A percentile compares a stretch with the other conserved stretches of the same genome.
phyloP scores from a whole-genome alignment of 257 asterid species.

The Ophiorrhiza pumila region DNA sequence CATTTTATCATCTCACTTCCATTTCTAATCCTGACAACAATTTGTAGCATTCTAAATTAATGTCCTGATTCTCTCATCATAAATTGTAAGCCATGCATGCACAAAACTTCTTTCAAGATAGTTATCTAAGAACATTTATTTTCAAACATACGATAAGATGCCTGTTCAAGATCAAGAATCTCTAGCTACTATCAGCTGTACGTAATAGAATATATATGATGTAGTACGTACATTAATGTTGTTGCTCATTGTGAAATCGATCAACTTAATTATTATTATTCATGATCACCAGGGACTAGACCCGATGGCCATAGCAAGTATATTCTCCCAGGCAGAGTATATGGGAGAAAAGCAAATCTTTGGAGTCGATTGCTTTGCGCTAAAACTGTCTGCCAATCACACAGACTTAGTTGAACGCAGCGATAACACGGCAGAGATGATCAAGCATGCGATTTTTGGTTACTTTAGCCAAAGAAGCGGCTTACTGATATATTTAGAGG shows the following conservation, averaged over 20 bases:
- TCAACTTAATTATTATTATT: not conserved
- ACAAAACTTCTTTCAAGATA: too few relatives aligned
- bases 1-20: not conserved
- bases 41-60: too few relatives aligned
- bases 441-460: conserved; percentile 65
- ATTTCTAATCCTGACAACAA: not conserved
- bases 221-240: too few relatives aligned
- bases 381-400: conserved; percentile 57
- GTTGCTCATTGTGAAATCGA: not conserved
- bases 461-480: conserved; percentile 84
- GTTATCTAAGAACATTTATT: too few relatives aligned
- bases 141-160: too few relatives aligned
- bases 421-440: conserved; percentile 78
- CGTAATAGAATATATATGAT: too few relatives aligned
- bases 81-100: too few relatives aligned
- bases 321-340: conserved; percentile 67
- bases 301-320: conserved; percentile 58
- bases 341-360: conserved; percentile 65
- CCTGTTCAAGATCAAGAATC: too few relatives aligned
- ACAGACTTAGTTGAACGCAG: conserved; percentile 64
- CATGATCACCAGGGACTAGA: conserved; percentile 85
- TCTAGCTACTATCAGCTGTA: too few relatives aligned
- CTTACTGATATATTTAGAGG: conserved; percentile 57
- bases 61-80: too few relatives aligned
- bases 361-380: conserved; percentile 68